Conservation (phyloP, 2,329 filamentous ascomycete genomes). For the Rhynchosporium secalis region DNA sequence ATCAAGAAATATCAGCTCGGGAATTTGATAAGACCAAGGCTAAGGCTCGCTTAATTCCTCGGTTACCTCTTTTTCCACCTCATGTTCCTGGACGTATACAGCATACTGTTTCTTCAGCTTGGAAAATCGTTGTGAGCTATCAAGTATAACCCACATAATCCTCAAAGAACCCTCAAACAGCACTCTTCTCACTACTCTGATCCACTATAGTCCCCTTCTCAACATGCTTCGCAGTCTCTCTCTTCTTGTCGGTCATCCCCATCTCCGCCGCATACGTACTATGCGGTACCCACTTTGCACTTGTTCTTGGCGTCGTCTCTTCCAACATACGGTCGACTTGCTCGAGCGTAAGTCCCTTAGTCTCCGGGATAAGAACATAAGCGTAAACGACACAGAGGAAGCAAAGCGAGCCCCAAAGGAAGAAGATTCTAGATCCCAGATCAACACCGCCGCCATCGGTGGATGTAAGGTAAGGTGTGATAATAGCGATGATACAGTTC, state of each 20-base stretch:
- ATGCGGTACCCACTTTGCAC: slow-evolving; percentile 32
- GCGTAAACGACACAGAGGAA: slow-evolving; percentile 54
- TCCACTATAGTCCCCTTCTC: slow-evolving; percentile 1
- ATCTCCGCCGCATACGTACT: slow-evolving; percentile 32
- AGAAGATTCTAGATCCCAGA: slow-evolving; percentile 48
- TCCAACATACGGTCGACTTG: slow-evolving; percentile 66
- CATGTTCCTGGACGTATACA: too few species aligned
- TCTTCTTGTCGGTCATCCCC: slow-evolving; percentile 26
- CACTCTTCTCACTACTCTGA: too few species aligned
- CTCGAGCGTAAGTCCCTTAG: slow-evolving; percentile 70
- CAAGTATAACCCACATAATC: too few species aligned
- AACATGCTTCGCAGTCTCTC: slow-evolving; percentile 12
- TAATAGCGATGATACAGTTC: slow-evolving; percentile 51
- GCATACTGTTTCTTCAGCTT: too few species aligned
- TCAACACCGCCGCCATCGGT: slow-evolving; percentile 22
- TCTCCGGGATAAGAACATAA: slow-evolving; percentile 63
- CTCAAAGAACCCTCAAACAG: too few species aligned
- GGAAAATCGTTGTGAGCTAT: too few species aligned
- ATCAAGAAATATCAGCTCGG: too few species aligned
- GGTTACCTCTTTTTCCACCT: too few species aligned
- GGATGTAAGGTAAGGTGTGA: slow-evolving; percentile 27
- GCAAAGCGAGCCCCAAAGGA: slow-evolving; percentile 63
- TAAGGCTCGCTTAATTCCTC: too few species aligned
- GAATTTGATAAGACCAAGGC: too few species aligned
- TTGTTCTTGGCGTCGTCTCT: slow-evolving; percentile 45